Conservation (phyloP, 108 stramenopile genomes). For the Fragilaria crotonensis region DNA sequence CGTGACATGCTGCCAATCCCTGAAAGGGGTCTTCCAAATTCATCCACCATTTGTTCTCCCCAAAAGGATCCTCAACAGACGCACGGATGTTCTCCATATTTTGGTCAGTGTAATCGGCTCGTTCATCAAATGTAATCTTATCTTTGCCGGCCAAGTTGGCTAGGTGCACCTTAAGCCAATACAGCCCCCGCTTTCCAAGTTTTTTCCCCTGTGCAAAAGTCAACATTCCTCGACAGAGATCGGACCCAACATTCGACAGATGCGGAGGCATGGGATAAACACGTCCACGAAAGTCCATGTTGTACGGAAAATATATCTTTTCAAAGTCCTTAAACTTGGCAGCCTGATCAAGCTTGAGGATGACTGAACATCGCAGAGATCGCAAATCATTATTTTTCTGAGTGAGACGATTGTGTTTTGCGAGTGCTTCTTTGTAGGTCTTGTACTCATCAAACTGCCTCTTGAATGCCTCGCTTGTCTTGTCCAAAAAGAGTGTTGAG, state of each 20-base stretch:
- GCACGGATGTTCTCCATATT: slow-evolving; percentile 82
- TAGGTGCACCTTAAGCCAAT: slow-evolving; percentile 97
- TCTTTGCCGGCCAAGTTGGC: slow-evolving; percentile 94
- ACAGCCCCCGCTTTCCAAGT: slow-evolving; percentile 84
- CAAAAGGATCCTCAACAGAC: slow-evolving; percentile 77
- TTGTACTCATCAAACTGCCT: slow-evolving; percentile 11
- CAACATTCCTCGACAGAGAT: slow-evolving; percentile 93
- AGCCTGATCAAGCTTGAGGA: slow-evolving; percentile 83
- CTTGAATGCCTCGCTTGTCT: slow-evolving; percentile 16
- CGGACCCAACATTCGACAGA: slow-evolving; percentile 94
- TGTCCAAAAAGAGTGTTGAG: slow-evolving; percentile 12
- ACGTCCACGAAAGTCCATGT: slow-evolving; percentile 97
- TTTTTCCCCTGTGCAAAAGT: slow-evolving; percentile 86
- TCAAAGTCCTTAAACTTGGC: slow-evolving; percentile 80
- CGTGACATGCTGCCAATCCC: slow-evolving; percentile 94
- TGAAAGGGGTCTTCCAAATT: slow-evolving; percentile 95
- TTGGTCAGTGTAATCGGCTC: slow-evolving; percentile 83
- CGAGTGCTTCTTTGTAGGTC: slow-evolving; percentile 45
- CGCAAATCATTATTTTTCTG: slow-evolving; percentile 80
- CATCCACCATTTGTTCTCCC: slow-evolving; percentile 88
- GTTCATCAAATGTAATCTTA: slow-evolving; percentile 91
- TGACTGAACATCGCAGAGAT: slow-evolving; percentile 80
- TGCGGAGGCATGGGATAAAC: slow-evolving; percentile 98
- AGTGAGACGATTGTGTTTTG: slow-evolving; percentile 46
- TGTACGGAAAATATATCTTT: slow-evolving; percentile 96